These are phyloP conservation scores for Taiozyma sp. DNA, from an alignment of 1,139 yeast genomes.

Conservation along the genomic window DNA sequence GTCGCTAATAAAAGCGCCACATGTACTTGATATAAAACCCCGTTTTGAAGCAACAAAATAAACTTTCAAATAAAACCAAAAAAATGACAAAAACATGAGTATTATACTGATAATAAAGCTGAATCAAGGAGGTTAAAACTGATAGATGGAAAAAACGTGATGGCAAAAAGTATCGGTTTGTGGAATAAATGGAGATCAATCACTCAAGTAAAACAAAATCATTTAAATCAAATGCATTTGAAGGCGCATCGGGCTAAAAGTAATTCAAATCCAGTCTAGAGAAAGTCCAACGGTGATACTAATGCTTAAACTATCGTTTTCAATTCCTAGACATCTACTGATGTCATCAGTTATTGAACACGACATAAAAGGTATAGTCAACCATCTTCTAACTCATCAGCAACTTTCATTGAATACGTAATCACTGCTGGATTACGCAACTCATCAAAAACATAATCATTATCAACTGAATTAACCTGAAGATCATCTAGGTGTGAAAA, in stretches of 20 bases:
- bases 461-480: slow-evolving; percentile 19
- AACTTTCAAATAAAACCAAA: neutral
- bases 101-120: neutral
- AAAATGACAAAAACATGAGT: neutral
- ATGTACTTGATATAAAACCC: neutral
- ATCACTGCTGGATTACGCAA: slow-evolving; percentile 41
- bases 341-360: slow-evolving; percentile 9
- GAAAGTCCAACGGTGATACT: neutral
- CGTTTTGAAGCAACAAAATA: neutral
- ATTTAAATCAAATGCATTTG: slow-evolving; percentile 25
- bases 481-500: slow-evolving; percentile 14
- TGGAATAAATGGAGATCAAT: neutral
- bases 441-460: slow-evolving; percentile 30
- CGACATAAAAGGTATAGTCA: slow-evolving; percentile 1
- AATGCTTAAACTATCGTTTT: slow-evolving; percentile 10
- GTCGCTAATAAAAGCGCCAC: slow-evolving; percentile 8
- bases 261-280: neutral
- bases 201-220: slow-evolving; percentile 25
- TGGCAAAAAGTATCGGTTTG: neutral
- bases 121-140: neutral
- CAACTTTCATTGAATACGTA: slow-evolving; percentile 18
- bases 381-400: neutral
- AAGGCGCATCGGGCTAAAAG: slow-evolving; percentile 27
- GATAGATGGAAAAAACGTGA: neutral
- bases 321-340: slow-evolving; percentile 8